A percentile compares a stretch with the other conserved stretches of the same genome.
These are phyloP conservation scores for Phytophthora constricta DNA, from an alignment of 352 stramenopile genomes.

Conservation along the genomic window DNA sequence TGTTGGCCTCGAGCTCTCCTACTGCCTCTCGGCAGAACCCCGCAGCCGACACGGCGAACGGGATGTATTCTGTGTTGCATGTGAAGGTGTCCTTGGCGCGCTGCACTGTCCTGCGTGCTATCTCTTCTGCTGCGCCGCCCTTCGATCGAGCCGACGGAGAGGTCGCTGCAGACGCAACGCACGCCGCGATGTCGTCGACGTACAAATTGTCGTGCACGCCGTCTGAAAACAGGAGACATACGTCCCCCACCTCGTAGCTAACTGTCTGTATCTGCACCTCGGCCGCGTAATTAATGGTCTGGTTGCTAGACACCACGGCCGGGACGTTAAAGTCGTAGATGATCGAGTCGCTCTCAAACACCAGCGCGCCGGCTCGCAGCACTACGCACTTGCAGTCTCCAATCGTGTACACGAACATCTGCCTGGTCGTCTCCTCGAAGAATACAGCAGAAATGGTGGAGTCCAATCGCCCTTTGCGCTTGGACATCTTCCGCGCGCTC, in stretches of 20 bases:
- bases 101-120: slow-evolving; percentile 76
- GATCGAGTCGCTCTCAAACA: slow-evolving; percentile 90
- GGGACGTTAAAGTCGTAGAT: slow-evolving; percentile 93
- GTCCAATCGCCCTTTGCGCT: slow-evolving; percentile 82
- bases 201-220: slow-evolving; percentile 90
- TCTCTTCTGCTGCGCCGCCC: slow-evolving; percentile 68
- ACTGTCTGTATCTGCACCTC: slow-evolving; percentile 80
- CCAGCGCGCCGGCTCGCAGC: slow-evolving; percentile 59
- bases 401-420: slow-evolving; percentile 89
- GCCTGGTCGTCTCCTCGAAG: slow-evolving; percentile 70
- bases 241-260: slow-evolving; percentile 73
- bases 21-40: slow-evolving; percentile 83
- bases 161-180: slow-evolving; percentile 40
- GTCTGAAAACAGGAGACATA: slow-evolving; percentile 87
- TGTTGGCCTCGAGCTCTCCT: slow-evolving; percentile 77
- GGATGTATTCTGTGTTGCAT: slow-evolving; percentile 73
- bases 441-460: slow-evolving; percentile 86
- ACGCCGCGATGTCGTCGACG: slow-evolving; percentile 81
- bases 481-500: slow-evolving; percentile 71
- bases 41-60: slow-evolving; percentile 84
- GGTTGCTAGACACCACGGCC: slow-evolving; percentile 86
- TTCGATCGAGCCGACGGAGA: slow-evolving; percentile 26
- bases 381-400: slow-evolving; percentile 90
- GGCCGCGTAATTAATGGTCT: slow-evolving; percentile 81
- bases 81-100: slow-evolving; percentile 75